Conservation (phyloP, 768 basidiomycete genomes). For the Mycena latifolia region DNA sequence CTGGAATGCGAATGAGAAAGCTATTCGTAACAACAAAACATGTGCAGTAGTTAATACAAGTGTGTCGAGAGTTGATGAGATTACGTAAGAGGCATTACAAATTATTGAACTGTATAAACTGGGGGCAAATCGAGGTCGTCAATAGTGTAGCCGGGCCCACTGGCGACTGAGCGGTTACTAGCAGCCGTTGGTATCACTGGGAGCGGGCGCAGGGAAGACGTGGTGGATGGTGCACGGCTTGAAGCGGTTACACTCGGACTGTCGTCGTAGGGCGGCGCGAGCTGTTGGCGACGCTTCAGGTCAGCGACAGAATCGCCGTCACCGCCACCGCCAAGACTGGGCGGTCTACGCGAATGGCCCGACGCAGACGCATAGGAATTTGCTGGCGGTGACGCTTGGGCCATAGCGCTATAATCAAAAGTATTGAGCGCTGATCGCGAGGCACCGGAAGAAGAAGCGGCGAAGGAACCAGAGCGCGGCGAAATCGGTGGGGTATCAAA, state of each 20-base stretch:
- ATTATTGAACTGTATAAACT: slow-evolving; percentile 34
- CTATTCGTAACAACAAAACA: no score
- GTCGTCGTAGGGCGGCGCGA: slow-evolving; percentile 26
- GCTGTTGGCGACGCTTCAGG: slow-evolving; percentile 34
- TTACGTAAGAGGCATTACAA: not conserved
- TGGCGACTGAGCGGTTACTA: not conserved
- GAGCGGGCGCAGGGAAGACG: slow-evolving; percentile 31
- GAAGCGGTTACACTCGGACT: slow-evolving; percentile 4
- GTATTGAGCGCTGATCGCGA: slow-evolving; percentile 12
- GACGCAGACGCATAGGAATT: slow-evolving; percentile 27
- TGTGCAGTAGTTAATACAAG: no score
- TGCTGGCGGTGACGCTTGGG: not conserved
- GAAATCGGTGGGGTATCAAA: slow-evolving; percentile 31
- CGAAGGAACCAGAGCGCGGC: slow-evolving; percentile 21
- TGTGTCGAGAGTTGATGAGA: no score
- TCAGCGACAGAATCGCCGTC: slow-evolving; percentile 30
- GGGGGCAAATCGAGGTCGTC: slow-evolving; percentile 27
- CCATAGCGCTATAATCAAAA: not conserved
- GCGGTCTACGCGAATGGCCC: slow-evolving; percentile 23
- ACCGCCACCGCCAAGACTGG: slow-evolving; percentile 31
- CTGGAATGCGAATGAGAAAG: not conserved
- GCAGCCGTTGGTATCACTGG: slow-evolving; percentile 24
- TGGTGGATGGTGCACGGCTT: slow-evolving; percentile 10
- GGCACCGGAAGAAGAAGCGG: slow-evolving; percentile 15
- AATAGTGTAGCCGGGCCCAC: not conserved